phyloP scores from a whole-genome alignment of 352 stramenopile genomes.

The Pythium rishiriense region DNA sequence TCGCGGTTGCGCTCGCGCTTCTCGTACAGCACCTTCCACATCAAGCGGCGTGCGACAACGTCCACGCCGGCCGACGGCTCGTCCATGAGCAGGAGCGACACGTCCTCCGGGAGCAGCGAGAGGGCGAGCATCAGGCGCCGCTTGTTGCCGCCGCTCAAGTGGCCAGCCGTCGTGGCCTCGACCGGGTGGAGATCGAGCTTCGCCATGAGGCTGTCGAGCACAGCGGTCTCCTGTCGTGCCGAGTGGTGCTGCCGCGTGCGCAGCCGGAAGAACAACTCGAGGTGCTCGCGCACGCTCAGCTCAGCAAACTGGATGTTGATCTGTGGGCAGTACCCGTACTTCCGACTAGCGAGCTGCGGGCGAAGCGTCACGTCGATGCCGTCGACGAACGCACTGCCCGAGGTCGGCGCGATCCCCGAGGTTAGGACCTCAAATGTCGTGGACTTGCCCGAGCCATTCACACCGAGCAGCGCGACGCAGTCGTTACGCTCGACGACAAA shows the following conservation, averaged over 20 bases:
- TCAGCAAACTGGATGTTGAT: slow-evolving; percentile 75
- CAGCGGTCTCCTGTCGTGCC: slow-evolving; percentile 28
- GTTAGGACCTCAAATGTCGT: slow-evolving; percentile 97
- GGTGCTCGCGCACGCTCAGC: slow-evolving; percentile 71
- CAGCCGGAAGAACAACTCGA: slow-evolving; percentile 70
- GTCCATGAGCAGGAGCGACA: slow-evolving; percentile 71
- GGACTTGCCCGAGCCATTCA: slow-evolving; percentile 96
- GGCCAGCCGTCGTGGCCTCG: slow-evolving; percentile 44
- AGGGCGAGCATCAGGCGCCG: slow-evolving; percentile 78
- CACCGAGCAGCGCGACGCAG: slow-evolving; percentile 91
- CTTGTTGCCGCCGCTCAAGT: slow-evolving; percentile 85
- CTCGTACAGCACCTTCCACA: slow-evolving; percentile 77
- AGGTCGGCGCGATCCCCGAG: slow-evolving; percentile 80
- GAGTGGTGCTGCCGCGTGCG: slow-evolving; percentile 34
- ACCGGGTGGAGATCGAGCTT: slow-evolving; percentile 68
- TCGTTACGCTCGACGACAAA: slow-evolving; percentile 87
- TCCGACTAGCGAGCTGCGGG: slow-evolving; percentile 48
- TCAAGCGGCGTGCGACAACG: slow-evolving; percentile 71
- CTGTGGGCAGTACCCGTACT: slow-evolving; percentile 82
- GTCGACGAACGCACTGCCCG: slow-evolving; percentile 57
- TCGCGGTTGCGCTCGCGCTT: slow-evolving; percentile 47
- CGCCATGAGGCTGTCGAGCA: slow-evolving; percentile 47
- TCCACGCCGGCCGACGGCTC: slow-evolving; percentile 83
- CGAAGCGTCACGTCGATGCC: slow-evolving; percentile 56
- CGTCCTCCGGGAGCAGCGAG: slow-evolving; percentile 63